phyloP scores from a whole-genome alignment of 192 early-diverging fungal species.

The Coemansia sp. region DNA sequence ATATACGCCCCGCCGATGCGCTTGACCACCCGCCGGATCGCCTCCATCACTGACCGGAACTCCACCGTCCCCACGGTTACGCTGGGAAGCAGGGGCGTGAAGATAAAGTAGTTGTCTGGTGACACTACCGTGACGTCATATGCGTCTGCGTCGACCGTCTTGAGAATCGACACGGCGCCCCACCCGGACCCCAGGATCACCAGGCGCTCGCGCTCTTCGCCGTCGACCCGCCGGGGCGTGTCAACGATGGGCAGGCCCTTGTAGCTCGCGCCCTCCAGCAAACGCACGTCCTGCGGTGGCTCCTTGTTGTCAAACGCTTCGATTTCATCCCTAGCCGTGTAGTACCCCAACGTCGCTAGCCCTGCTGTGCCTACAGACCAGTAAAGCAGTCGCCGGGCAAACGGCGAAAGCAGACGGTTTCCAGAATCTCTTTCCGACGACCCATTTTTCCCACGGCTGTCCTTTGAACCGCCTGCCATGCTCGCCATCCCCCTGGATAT shows the following conservation, averaged over 20 bases:
- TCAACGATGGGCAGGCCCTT: conserved; percentile 31
- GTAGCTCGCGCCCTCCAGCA: conserved; percentile 7
- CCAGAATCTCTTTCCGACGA: too few relatives aligned
- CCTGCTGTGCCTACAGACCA: conserved; percentile 23
- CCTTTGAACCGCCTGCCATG: too few relatives aligned
- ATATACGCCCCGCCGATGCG: conserved; percentile 72
- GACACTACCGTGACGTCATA: conserved; percentile 77
- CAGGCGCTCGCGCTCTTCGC: conserved; percentile 32
- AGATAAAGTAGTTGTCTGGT: conserved; percentile 90
- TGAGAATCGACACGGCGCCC: conserved; percentile 59
- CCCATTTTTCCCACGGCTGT: too few relatives aligned
- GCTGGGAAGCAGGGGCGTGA: conserved; percentile 68
- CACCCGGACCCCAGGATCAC: conserved; percentile 53
- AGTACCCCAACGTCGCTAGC: conserved; percentile 18
- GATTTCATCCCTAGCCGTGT: conserved; percentile 32
- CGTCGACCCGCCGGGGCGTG: conserved; percentile 2
- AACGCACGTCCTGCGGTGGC: conserved; percentile 34
- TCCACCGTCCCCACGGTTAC: conserved; percentile 89
- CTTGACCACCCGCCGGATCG: conserved; percentile 87
- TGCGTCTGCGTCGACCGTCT: conserved; percentile 65
- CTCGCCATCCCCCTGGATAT: too few relatives aligned
- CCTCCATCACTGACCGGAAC: conserved; percentile 80
- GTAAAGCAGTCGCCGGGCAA: conserved; percentile 19
- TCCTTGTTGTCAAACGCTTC: conserved; percentile 39
- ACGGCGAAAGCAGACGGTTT: not conserved